phyloP scores from a whole-genome alignment of 768 basidiomycete species.

The Hygrophorus russula region DNA sequence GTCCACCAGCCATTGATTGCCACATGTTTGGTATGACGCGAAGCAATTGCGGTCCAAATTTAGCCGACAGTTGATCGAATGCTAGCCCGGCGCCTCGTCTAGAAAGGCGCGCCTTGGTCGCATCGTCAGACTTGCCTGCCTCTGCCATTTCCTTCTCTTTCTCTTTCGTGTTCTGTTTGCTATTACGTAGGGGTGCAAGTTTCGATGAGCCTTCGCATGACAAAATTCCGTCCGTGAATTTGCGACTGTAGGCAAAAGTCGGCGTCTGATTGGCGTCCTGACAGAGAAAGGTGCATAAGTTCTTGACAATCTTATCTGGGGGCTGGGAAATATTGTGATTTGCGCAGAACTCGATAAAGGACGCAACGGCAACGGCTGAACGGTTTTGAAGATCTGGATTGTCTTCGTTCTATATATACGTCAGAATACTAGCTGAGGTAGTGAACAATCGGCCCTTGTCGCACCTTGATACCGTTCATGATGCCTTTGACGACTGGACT shows the following conservation, averaged over 20 bases:
- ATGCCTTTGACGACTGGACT: slow-evolving; percentile 94
- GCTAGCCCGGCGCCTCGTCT: slow-evolving; percentile 81
- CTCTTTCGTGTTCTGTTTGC: slow-evolving; percentile 25
- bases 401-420: slow-evolving; percentile 58
- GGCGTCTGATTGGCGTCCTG: slow-evolving; percentile 86
- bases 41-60: slow-evolving; percentile 65
- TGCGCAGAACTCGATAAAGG: slow-evolving; percentile 80
- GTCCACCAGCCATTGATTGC: slow-evolving; percentile 79
- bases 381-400: slow-evolving; percentile 82
- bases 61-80: slow-evolving; percentile 63
- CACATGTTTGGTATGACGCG: slow-evolving; percentile 88
- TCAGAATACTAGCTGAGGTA: background rate
- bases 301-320: slow-evolving; percentile 93
- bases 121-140: slow-evolving; percentile 38
- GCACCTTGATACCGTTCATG: slow-evolving; percentile 94
- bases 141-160: slow-evolving; percentile 31
- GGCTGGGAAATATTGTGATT: slow-evolving; percentile 67
- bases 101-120: slow-evolving; percentile 54
- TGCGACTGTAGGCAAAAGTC: slow-evolving; percentile 64
- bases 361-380: slow-evolving; percentile 76
- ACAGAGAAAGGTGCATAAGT: slow-evolving; percentile 93
- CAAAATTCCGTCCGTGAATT: slow-evolving; percentile 59
- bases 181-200: slow-evolving; percentile 15
- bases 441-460: slow-evolving; percentile 11
- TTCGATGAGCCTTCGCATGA: slow-evolving; percentile 47